phyloP scores from a whole-genome alignment of 495 filamentous ascomycete genomes.

The Penicillium chermesinum region DNA sequence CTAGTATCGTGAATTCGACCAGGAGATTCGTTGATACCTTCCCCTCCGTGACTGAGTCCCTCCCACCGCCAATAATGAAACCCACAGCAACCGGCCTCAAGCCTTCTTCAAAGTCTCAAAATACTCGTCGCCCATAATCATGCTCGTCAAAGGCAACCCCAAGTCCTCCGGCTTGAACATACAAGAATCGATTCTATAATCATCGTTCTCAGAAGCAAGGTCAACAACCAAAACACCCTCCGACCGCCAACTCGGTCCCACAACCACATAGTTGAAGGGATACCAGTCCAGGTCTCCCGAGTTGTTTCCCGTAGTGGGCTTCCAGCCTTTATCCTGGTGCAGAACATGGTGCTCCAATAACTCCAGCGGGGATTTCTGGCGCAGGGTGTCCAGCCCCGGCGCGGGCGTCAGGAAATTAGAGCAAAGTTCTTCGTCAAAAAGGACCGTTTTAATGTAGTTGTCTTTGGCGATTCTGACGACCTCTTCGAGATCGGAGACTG shows the following conservation, averaged over 20 bases:
- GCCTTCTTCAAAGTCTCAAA: no score
- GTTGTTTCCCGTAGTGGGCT: neutral
- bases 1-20: no score
- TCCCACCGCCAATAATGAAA: no score
- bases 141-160: neutral
- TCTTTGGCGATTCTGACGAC: neutral
- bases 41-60: no score
- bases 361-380: neutral
- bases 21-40: no score
- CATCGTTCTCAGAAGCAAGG: neutral
- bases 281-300: neutral
- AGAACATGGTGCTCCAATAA: neutral
- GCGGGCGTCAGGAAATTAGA: neutral
- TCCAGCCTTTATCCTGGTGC: neutral
- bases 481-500: neutral
- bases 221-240: neutral
- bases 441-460: neutral
- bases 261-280: neutral
- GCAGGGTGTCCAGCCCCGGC: neutral
- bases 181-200: neutral
- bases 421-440: neutral
- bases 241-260: neutral
- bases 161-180: neutral
- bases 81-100: no score
- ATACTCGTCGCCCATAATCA: neutral